Evolutionary conservation across 768 basidiomycete genomes (phyloP), one percentile per base, ranked within the genome.

Genomic region (Hypholoma sublateritium): DNA sequence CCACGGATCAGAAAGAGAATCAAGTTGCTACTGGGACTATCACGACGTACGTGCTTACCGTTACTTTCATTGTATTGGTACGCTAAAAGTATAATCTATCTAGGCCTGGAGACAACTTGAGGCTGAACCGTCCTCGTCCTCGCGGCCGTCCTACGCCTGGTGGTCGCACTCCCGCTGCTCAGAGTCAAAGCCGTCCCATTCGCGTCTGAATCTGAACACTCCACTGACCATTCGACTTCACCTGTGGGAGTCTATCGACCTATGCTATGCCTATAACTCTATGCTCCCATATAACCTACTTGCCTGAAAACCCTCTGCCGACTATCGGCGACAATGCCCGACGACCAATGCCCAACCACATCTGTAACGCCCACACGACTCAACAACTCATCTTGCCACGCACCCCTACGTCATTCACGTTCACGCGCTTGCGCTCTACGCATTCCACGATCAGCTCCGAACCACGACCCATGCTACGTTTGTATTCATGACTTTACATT

Each of bases 1-100:
- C 69, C 50, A 75, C 65, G 46, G 85, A 83, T 57, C 80, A 81
- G 61, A 81, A 86, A 67, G 83, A 86, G 69, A 85, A 84, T 41
- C 68, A 65, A 42, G 72, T 55, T 67, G 68, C 69, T 14, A 68
- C 72, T 59, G 76, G 65, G 66, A 76, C 60, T 59, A 71, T 83
- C 55, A 78, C 76, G 70, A 86, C 81, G 89, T 90, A 67, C 62
- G 86, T 82, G 2, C 5, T 48, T 19, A 53, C 56, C n/a, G 53
- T 50, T 17, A 32, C 11, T 13, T 43, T 25, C 32, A 17, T 55
- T 34, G 36, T 42, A 0, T 43, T 16, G 41, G 1, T 53, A 32
- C 53, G 35, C 32, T 58, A 4, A 50, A 39, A 32, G 14, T 60
- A 24, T 52, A 37, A 36, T 28, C 55, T 8, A 39, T 54, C 3